phyloP scores from a whole-genome alignment of 1,139 yeast genomes.

The Saccharomycopsis crataegensis region DNA sequence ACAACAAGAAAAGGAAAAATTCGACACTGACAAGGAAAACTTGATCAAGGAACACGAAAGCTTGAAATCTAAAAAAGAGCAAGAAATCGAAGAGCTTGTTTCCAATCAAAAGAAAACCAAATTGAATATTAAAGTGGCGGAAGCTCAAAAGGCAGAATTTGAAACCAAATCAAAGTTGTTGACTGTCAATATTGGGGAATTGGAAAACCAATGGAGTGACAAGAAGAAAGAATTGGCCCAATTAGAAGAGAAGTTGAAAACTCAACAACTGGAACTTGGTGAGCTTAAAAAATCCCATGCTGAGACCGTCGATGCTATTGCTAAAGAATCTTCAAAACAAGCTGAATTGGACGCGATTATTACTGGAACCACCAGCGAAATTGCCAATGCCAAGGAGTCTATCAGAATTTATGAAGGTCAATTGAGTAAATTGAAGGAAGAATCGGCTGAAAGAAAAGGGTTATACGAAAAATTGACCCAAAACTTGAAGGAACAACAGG shows the following conservation, averaged over 20 bases:
- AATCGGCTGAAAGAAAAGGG: slow-evolving; percentile 5
- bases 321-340: slow-evolving; percentile 11
- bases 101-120: slow-evolving; percentile 16
- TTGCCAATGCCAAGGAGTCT: slow-evolving; percentile 6
- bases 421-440: slow-evolving; percentile 11
- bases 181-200: slow-evolving; percentile 13
- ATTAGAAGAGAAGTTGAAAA: background rate
- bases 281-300: background rate
- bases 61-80: slow-evolving; percentile 7
- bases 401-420: slow-evolving; percentile 10
- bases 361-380: slow-evolving; percentile 7
- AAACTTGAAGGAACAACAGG: slow-evolving; percentile 13
- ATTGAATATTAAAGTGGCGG: slow-evolving; percentile 13
- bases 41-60: slow-evolving; percentile 14
- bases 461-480: slow-evolving; percentile 9
- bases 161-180: slow-evolving; percentile 13
- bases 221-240: slow-evolving; percentile 4
- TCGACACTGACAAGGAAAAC: slow-evolving; percentile 9
- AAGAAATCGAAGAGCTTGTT: slow-evolving; percentile 14
- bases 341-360: slow-evolving; percentile 9
- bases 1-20: slow-evolving; percentile 9
- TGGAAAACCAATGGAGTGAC: slow-evolving; percentile 6
- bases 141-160: slow-evolving; percentile 13
- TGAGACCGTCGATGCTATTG: slow-evolving; percentile 3
- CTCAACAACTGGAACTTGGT: slow-evolving; percentile 6